These are phyloP conservation scores for Sugiyamaella japonica DNA, from an alignment of 1,139 yeast genomes.

Conservation along the genomic window DNA sequence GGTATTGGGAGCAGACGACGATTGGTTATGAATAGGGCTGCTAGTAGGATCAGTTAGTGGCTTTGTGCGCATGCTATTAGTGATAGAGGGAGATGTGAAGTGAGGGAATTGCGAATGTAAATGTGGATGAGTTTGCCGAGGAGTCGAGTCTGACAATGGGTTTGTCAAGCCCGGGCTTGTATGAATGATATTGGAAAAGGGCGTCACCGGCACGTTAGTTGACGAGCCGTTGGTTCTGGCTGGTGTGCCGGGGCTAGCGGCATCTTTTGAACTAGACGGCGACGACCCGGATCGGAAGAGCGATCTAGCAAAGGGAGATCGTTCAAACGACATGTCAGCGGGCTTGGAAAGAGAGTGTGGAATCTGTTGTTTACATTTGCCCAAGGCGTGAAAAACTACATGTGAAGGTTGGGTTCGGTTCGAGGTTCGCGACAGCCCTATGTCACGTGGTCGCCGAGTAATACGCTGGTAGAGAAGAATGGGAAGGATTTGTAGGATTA, in stretches of 20 bases:
- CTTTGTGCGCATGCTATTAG: no score
- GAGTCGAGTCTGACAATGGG: background rate
- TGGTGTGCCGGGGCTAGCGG: constrained; percentile 9
- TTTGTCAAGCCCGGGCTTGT: constrained; percentile 3
- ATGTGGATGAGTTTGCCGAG: background rate
- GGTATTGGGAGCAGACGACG: constrained; percentile 14
- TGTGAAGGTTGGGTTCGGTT: no score
- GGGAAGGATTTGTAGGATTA: no score
- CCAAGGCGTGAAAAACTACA: background rate
- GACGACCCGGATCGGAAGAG: constrained; percentile 30
- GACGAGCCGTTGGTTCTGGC: background rate
- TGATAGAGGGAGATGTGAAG: background rate
- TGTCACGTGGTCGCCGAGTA: background rate
- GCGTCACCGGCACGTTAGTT: constrained; percentile 4
- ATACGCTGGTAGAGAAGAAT: no score
- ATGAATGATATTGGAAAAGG: constrained; percentile 13
- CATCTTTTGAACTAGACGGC: background rate
- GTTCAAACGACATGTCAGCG: constrained; percentile 32
- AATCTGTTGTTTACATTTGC: constrained; percentile 1
- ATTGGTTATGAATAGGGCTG: background rate
- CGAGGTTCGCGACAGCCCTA: background rate
- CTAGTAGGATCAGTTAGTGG: background rate
- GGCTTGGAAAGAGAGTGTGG: background rate
- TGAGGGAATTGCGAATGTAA: background rate
- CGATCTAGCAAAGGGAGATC: constrained; percentile 34